A percentile compares a stretch with the other conserved stretches of the same genome.
These are phyloP conservation scores for Talaromyces islandicus DNA, from an alignment of 2,329 filamentous ascomycete species.

Conservation along the genomic window DNA sequence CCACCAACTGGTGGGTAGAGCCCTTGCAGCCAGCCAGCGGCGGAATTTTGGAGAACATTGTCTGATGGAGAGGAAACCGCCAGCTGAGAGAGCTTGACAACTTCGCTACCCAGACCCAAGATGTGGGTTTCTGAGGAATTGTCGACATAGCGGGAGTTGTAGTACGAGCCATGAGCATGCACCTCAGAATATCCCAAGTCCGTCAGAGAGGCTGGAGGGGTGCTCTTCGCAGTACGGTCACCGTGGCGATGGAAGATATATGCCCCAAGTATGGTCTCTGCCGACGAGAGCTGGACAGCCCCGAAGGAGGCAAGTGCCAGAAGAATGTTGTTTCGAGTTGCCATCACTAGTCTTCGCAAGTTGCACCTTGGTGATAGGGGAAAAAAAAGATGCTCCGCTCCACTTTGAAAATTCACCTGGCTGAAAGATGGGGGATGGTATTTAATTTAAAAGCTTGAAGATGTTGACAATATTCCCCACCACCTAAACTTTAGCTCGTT, in stretches of 20 bases:
- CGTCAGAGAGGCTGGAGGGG: constrained; percentile 66
- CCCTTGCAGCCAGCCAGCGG: constrained; percentile 73
- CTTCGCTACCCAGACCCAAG: constrained; percentile 57
- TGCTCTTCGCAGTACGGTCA: constrained; percentile 75
- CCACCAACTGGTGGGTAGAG: constrained; percentile 71
- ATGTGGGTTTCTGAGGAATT: constrained; percentile 56
- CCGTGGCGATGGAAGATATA: constrained; percentile 90
- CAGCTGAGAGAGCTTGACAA: constrained; percentile 66
- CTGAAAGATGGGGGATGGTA: not conserved
- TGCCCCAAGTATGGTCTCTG: constrained; percentile 69
- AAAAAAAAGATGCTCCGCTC: not conserved
- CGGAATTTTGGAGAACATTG: constrained; percentile 73
- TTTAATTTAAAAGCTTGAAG: not conserved
- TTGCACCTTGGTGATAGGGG: not conserved
- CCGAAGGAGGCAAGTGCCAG: not conserved
- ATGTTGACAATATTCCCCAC: not conserved
- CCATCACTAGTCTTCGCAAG: not conserved
- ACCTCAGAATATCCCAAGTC: constrained; percentile 73
- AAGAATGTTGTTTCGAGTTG: not conserved
- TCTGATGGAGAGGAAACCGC: constrained; percentile 66
- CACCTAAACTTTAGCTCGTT: not conserved
- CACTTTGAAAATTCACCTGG: not conserved
- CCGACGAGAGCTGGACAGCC: constrained; percentile 13
- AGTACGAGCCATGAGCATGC: constrained; percentile 66
- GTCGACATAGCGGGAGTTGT: constrained; percentile 68